Base-by-base conservation (phyloP, 331 rosid species). In the Pyracantha coccinea region DNA sequence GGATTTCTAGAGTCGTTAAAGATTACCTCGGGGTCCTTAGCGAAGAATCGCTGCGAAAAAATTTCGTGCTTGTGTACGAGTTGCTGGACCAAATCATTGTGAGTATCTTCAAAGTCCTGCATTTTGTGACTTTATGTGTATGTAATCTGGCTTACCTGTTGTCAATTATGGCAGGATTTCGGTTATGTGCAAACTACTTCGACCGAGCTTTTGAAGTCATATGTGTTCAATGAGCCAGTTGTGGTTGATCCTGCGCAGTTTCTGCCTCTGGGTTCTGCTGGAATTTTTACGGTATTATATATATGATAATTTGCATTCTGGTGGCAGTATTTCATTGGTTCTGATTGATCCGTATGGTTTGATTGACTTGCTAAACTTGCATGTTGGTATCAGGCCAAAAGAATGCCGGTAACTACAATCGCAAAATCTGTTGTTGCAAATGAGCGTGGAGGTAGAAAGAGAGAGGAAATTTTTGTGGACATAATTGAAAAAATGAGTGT, bases 381-480 rank as follows among this genome's bases (percentile, higher is more conserved):
- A n/a, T 82, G 72, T 76, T 73, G 88, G 81, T 83, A 85, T 92
- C 90, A 92, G 81, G 77, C 74, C 73, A 94, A 92, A 84, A 73
- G 96, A 78, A 90, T 94, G 99, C 99, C 99, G 15, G 88, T 89
- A 70, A 92, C 96, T 20, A 96, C 96, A 74, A 86, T 92, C 50
- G 82, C 97, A 23, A 90, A 94, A 80, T 92, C 99, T 55, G 97
- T 94, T 59, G 88, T 90, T 67, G 96, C 97, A 70, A 90, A 85
- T 85, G 99, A 94, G 82, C 97, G 90, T 27, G 92, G 97, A 60
- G 97, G 96, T 47, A 85, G 91, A 79, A 94, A 86, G 80, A 90
- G 99, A 81, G 97, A 94, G 38, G 99, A 94, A 76, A 92, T 92
- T 71, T 94, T 94, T 78, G 97, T 94, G 69, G 99, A 92, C 69